Evolutionary conservation across 169 alveolate species (phyloP), one percentile per base, ranked within the genome.

Genomic region (Theileria luwenshuni): DNA sequence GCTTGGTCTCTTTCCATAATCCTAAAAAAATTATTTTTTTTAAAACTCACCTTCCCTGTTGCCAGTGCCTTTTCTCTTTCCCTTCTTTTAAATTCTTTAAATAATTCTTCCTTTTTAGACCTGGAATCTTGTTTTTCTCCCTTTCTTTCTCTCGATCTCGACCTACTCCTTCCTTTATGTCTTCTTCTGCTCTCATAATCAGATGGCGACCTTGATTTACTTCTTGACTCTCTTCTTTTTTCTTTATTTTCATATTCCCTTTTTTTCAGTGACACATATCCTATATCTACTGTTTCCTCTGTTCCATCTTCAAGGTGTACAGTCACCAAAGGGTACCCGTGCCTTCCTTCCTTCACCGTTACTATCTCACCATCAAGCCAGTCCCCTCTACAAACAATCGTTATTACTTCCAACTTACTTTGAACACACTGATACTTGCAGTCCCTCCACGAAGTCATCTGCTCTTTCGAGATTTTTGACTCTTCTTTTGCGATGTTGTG

Each of bases 1-100:
- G 10, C 90, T 74, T 3, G 93, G 93, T 38, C 93, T 79, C 41
- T 84, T 79, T 0, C 87, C 90, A 81, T 88, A 88, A 56, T 84
- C 93, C 89, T 81, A 42, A 51, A 54, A 59, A 25, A 32, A 17
- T 30, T 10, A 33, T 27, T 19, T 25, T 27, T 19, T 38, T 25
- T 6, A 19, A 23, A 33, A 73, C 59, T 19, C 25, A 81, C 89
- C 81, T 84, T 88, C 47, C 93, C 93, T 23, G 80, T 80, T 15
- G 93, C 93, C 27, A 88, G 62, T 3, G 90, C 93, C 52, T 81
- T 79, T 52, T 88, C 90, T 43, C 90, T 65, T 72, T 88, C 89
- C 2, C 86, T 69, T 58, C 88, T 83, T 68, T 83, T 70, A 72
- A 71, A 88, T 68, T 84, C 88, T 28, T 68, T 70, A 47, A 84